A percentile compares a stretch with the other conserved stretches of the same genome.
Evolutionary conservation across 495 filamentous ascomycete species (phyloP).

Genomic region (Podospora pseudopauciseta): DNA sequence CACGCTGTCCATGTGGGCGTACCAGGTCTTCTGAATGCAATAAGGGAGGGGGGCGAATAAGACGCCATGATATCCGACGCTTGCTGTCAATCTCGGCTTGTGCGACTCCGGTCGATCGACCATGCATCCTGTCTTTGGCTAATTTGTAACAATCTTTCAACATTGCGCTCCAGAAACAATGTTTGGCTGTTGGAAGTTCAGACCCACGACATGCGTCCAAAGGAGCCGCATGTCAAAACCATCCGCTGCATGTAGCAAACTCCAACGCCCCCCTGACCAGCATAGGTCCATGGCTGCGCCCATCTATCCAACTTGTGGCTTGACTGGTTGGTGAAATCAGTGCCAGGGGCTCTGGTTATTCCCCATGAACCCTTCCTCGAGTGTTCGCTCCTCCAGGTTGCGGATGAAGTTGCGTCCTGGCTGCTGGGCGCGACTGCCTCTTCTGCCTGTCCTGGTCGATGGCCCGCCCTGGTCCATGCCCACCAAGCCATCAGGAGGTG

Average conservation of each 20-base stretch:
- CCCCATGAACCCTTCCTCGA: constrained; percentile 74
- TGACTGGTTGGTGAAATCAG: constrained; percentile 27
- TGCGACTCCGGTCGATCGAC: neutral
- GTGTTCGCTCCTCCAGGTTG: constrained; percentile 85
- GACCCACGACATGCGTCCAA: neutral
- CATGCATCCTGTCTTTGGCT: neutral
- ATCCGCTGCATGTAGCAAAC: neutral
- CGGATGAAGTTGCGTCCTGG: constrained; percentile 81
- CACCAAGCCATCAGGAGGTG: constrained; percentile 78
- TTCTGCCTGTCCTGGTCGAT: constrained; percentile 65
- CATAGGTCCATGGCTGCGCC: neutral
- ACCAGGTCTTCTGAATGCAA: neutral
- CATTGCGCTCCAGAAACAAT: neutral
- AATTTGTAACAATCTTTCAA: neutral
- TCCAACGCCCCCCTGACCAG: neutral
- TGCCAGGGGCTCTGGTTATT: constrained; percentile 49
- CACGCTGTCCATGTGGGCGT: neutral
- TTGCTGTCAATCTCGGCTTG: neutral
- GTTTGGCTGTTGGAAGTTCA: neutral
- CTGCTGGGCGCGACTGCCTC: constrained; percentile 69
- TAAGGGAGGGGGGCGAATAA: neutral
- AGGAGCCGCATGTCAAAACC: neutral
- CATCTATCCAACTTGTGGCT: constrained; percentile 11
- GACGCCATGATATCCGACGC: neutral
- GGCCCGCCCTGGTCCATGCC: constrained; percentile 40